Percentiles rank a stretch among this genome's conserved stretches.
Conservation (phyloP, 805 yeast species). For the Wickerhamomyces chaumierensis region DNA sequence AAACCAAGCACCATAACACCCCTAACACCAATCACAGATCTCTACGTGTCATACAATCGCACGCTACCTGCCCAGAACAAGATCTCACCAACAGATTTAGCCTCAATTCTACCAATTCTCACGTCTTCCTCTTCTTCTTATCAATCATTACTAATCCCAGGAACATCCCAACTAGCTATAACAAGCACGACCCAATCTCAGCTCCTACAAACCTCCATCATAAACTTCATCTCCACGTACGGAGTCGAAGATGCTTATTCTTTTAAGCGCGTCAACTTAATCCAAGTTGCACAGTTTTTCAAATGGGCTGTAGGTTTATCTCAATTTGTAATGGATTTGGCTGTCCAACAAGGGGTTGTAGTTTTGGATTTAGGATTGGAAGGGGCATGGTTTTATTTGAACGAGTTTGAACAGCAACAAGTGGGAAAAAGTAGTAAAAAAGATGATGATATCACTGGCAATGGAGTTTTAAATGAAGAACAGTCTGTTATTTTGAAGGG, state of each 20-base stretch:
- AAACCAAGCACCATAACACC: neutral
- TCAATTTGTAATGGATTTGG: conserved; percentile 48
- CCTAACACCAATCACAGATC: neutral
- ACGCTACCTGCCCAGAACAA: conserved; percentile 43
- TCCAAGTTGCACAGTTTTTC: conserved; percentile 24
- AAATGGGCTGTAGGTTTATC: conserved; percentile 61
- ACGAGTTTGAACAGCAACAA: conserved; percentile 18
- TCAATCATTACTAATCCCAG: neutral
- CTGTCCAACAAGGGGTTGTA: conserved; percentile 44
- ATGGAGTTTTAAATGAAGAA: conserved; percentile 1
- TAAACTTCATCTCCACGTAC: conserved; percentile 17
- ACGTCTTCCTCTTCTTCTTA: conserved; percentile 21
- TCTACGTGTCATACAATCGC: conserved; percentile 26
- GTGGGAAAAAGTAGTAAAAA: neutral
- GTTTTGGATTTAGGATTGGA: conserved; percentile 59
- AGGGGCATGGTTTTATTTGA: conserved; percentile 54
- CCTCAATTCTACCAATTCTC: conserved; percentile 33
- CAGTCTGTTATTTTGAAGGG: neutral
- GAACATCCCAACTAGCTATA: neutral
- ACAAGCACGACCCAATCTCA: neutral
- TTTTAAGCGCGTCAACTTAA: conserved; percentile 14
- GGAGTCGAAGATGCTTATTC: conserved; percentile 19
- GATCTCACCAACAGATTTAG: conserved; percentile 47
- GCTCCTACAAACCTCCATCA: neutral
- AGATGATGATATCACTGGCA: neutral